Evolutionary conservation across 139 green algal species (phyloP).

Genomic region (Zygnema cylindricum): DNA sequence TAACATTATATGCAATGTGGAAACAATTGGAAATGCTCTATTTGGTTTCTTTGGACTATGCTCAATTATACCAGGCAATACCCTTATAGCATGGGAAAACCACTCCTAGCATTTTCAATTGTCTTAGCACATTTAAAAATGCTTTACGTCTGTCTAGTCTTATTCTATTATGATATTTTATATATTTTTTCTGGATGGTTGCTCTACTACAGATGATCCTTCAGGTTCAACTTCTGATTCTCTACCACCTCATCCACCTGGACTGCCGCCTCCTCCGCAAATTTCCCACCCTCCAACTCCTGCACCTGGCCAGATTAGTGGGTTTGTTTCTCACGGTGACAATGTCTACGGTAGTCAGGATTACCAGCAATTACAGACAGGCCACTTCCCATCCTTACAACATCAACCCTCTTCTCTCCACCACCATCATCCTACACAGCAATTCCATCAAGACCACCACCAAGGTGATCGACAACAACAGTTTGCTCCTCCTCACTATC

Average conservation of each 20-base stretch:
- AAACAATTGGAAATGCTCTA: too few relatives aligned
- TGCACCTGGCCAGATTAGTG: background rate
- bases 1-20: too few relatives aligned
- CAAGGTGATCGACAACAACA: background rate
- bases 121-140: too few relatives aligned
- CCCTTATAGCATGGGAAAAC: too few relatives aligned
- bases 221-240: background rate
- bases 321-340: background rate
- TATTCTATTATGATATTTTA: too few relatives aligned
- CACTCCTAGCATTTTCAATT: too few relatives aligned
- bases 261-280: background rate
- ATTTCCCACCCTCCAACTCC: background rate
- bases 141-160: too few relatives aligned
- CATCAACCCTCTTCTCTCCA: background rate
- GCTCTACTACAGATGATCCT: too few relatives aligned
- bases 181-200: too few relatives aligned
- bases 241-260: background rate
- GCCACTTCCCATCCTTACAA: background rate
- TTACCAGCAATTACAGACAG: background rate
- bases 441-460: background rate
- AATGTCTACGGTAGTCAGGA: background rate
- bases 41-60: too few relatives aligned
- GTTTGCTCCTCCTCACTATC: background rate
- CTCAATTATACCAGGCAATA: too few relatives aligned
- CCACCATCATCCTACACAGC: background rate